Evolutionary conservation across 257 asterid genomes (phyloP), one percentile per base, ranked within the genome.

Genomic region (Gynochthodes officinalis): DNA sequence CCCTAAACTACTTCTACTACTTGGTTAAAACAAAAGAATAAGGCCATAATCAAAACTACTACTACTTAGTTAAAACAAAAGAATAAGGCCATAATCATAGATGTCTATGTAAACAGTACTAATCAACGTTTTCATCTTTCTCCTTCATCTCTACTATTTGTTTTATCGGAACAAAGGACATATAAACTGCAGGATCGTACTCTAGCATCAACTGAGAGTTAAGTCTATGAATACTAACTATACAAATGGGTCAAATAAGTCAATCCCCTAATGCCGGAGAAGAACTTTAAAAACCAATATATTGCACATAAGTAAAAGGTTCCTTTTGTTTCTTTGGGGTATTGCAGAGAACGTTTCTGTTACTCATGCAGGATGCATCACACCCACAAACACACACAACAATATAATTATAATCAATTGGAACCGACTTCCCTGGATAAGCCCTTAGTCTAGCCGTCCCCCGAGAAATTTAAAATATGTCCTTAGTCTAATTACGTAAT

Each of bases 341-440:
- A 55, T 70, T 28, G 65, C 74, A 70, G 19, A n/a, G 55, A 70
- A 14, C 33, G 30, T 10, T 57, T 70, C 28, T 70, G 74, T 55
- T 40, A 23, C 74, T 54, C 13, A 19, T 12, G 54, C n/a, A 70
- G 64, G 66, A 70, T 55, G 66, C 67, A 70, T 70, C 74, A 70
- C 64, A 19, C 39, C 21, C 32, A 10, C 14, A n/a, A 67, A 48
- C 28, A 69, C 58, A 27, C 55, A 25, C 39, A 40, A 18, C n/a
- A 40, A 23, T n/a, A 64, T 40, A 9, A 64, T 3, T 9, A 42
- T 53, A 64, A 39, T 23, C 11, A 42, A 64, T 23, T 64, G 27
- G 50, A 32, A 48, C 33, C 50, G 62, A 52, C 73, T 48, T 69
- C 32, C 18, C 49, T 18, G 0, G 13, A 69, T 48, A 37, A 55